Evolutionary conservation across 1,284 basidiomycete genomes (phyloP).

Genomic region (Takashimella koratensis): DNA sequence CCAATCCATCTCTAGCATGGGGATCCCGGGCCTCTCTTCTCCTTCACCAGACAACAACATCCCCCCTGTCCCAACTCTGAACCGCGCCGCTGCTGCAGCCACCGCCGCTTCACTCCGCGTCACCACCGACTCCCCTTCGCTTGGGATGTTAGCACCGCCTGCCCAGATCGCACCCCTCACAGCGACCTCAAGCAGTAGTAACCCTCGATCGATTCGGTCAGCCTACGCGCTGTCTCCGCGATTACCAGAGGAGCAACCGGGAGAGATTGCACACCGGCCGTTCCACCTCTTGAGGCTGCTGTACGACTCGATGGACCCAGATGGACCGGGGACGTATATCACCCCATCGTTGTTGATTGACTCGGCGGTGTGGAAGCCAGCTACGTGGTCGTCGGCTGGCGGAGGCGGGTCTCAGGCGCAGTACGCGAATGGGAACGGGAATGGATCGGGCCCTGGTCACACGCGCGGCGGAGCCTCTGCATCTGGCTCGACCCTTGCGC

Average conservation of each 20-base stretch:
- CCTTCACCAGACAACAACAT: neutral
- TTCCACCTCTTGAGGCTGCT: slow-evolving; percentile 85
- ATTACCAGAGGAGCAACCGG: slow-evolving; percentile 51
- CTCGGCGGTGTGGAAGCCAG: slow-evolving; percentile 69
- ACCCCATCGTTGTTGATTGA: slow-evolving; percentile 84
- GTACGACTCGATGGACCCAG: slow-evolving; percentile 68
- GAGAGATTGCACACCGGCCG: slow-evolving; percentile 72
- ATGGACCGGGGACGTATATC: slow-evolving; percentile 79
- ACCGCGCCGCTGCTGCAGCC: neutral
- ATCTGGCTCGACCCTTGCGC: neutral
- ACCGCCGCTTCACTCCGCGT: neutral
- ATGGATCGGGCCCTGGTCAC: neutral
- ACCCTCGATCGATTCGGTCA: neutral
- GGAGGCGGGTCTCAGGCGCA: slow-evolving; percentile 77
- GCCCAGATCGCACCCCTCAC: neutral
- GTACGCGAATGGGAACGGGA: slow-evolving; percentile 75
- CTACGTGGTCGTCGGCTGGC: slow-evolving; percentile 57
- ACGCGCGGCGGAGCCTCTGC: neutral
- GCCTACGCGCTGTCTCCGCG: neutral
- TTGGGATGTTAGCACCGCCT: neutral
- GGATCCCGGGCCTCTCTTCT: neutral
- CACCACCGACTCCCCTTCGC: neutral
- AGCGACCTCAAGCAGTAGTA: neutral
- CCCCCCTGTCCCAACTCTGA: neutral
- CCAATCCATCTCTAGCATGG: neutral